Percentiles rank a stretch among this genome's conserved stretches.
phyloP scores from a whole-genome alignment of 805 yeast genomes.

The Tetrapisispora phaffii region DNA sequence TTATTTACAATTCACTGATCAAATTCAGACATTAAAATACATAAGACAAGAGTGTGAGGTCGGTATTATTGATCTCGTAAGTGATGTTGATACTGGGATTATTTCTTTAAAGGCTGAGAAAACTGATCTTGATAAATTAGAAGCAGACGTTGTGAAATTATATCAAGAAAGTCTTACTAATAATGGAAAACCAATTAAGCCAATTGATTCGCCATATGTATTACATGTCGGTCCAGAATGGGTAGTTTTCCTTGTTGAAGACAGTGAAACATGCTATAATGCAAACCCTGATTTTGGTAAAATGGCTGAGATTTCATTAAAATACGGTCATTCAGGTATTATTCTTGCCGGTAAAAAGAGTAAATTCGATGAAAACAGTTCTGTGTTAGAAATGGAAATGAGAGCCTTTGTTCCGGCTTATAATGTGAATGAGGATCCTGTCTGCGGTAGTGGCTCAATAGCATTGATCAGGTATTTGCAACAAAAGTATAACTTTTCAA shows the following conservation, averaged over 20 bases:
- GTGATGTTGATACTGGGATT: constrained; percentile 10
- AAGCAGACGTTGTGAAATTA: constrained; percentile 4
- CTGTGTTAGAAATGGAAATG: constrained; percentile 29
- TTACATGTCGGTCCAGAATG: constrained; percentile 41
- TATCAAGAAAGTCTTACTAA: constrained; percentile 4
- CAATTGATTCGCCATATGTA: constrained; percentile 19
- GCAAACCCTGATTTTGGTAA: constrained; percentile 27
- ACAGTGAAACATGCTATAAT: constrained; percentile 28
- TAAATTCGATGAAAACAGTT: not conserved
- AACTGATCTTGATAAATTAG: constrained; percentile 11
- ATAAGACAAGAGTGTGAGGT: constrained; percentile 38
- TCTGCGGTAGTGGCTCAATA: constrained; percentile 43
- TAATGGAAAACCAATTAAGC: constrained; percentile 7
- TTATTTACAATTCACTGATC: constrained; percentile 31
- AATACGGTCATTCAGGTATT: constrained; percentile 28
- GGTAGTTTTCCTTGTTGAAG: constrained; percentile 31
- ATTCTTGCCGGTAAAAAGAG: constrained; percentile 31
- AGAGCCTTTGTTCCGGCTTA: constrained; percentile 36
- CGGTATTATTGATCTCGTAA: constrained; percentile 33
- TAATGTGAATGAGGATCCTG: constrained; percentile 42
- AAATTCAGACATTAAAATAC: constrained; percentile 14
- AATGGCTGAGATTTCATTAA: constrained; percentile 14
- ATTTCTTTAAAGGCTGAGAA: constrained; percentile 26
- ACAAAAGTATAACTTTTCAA: constrained; percentile 13
- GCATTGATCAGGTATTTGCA: constrained; percentile 27